Percentiles rank a stretch among this genome's conserved stretches.
These are phyloP conservation scores for Symbiodinium pilosum DNA, from an alignment of 73 alveolate genomes.

Conservation along the genomic window DNA sequence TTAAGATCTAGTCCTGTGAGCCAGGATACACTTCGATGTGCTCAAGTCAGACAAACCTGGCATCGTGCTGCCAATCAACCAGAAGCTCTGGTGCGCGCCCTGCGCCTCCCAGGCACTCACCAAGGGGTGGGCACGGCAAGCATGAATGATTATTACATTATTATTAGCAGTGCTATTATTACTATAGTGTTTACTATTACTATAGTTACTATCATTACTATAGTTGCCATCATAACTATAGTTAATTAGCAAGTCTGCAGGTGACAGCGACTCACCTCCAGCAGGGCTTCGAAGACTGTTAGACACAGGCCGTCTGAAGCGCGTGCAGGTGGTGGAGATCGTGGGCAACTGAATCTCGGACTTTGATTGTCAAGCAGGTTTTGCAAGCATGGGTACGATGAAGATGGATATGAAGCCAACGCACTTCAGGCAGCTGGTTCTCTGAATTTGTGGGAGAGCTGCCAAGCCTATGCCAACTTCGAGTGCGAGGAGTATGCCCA, in stretches of 20 bases:
- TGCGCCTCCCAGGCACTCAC: not conserved
- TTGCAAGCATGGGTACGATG: not conserved
- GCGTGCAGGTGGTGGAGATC: not conserved
- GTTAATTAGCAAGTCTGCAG: not conserved
- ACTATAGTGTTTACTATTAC: no score
- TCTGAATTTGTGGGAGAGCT: not conserved
- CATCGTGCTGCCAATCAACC: not conserved
- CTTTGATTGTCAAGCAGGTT: not conserved
- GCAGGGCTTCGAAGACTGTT: not conserved
- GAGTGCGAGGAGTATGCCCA: not conserved
- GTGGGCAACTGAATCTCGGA: not conserved
- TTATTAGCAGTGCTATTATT: no score
- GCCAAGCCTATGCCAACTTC: not conserved
- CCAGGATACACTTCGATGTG: not conserved
- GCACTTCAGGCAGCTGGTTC: not conserved
- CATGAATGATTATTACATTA: no score
- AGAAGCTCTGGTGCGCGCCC: not conserved
- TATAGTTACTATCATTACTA: no score
- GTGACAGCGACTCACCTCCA: not conserved
- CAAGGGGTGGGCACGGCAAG: no score
- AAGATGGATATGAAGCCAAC: not conserved
- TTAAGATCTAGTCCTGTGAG: no score
- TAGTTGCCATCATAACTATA: not conserved
- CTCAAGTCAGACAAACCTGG: constrained; percentile 18
- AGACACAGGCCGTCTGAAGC: not conserved